Base-by-base conservation (phyloP, 1,284 basidiomycete genomes). In the Pulchroboletus neoregius region DNA sequence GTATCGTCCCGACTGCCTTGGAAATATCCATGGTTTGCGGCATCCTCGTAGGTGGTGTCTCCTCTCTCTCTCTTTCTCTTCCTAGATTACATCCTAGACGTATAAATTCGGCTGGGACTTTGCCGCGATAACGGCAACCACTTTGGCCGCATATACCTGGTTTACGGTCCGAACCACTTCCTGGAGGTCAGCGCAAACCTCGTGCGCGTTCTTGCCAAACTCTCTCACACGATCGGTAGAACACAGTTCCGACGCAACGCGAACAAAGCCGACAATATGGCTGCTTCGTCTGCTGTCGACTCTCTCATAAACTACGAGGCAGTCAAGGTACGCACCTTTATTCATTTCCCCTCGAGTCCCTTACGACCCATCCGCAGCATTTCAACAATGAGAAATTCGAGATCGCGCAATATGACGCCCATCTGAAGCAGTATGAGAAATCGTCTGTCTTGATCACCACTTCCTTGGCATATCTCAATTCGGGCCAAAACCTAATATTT, bases 61-160 rank as follows among this genome's bases (percentile, higher is more conserved):
- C 20, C 35, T 26, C 1, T 26, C 12, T 20, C n/a, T 23, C 32
- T 26, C 5, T 15, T 6, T 26, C 18, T 12, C n/a, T 11, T 45
- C 39, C 45, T 31, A 44, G 44, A 45, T 27, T 15, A 18, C 34
- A 43, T 48, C 12, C 36, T 36, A 94, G 89, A 92, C 90, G 3
- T 98, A 91, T 66, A 97, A 98, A 63, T 99, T 96, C 61, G 95
- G 95, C 3, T 93, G 89, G 82, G 86, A 94, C 63, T 99, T 95
- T 69, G 95, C 96, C 2, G 91, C 87, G 0, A 86, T 99, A 33
- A 97, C 94, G 0, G 77, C 82, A 1, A 68, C 79, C 5, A 93
- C 95, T 0, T 87, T 99, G 78, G 86, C 79, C 1, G 82, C 89
- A 12, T 99, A 99, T 64, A 91, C 93, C 0, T 98, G 93, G 92